Conservation (phyloP, 2,329 filamentous ascomycete species). For the Venturiaceae sp. region DNA sequence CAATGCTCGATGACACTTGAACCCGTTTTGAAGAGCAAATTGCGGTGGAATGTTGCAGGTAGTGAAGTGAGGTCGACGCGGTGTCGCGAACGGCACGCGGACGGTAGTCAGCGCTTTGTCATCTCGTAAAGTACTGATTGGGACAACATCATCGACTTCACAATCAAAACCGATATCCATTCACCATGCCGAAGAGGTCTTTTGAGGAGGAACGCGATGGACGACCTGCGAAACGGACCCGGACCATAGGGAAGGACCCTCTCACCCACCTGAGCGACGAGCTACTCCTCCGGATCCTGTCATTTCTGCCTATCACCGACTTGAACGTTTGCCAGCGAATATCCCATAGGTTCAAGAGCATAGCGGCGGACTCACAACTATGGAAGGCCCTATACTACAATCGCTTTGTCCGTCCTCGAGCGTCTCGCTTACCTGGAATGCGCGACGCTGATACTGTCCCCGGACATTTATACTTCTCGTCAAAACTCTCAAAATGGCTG, state of each 20-base stretch:
- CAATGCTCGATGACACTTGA: not conserved
- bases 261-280: conserved; percentile 77
- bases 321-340: conserved; percentile 7
- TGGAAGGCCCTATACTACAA: conserved; percentile 88
- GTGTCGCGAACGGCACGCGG: too few species aligned
- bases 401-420: conserved; percentile 75
- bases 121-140: too few species aligned
- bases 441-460: conserved; percentile 26
- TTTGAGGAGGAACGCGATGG: not conserved
- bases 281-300: conserved; percentile 73
- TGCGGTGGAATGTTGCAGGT: not conserved
- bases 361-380: conserved; percentile 74
- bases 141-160: too few species aligned
- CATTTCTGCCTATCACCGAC: conserved; percentile 55
- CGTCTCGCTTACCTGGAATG: conserved; percentile 59
- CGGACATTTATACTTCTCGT: conserved; percentile 32
- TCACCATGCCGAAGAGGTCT: conserved; percentile 4
- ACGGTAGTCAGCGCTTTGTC: too few species aligned
- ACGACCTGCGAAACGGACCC: not conserved
- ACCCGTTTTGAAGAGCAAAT: not conserved
- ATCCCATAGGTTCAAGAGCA: conserved; percentile 62
- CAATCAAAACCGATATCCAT: not conserved
- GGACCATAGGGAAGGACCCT: conserved; percentile 32
- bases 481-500: conserved; percentile 50
- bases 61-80: too few species aligned